phyloP scores from a whole-genome alignment of 225 moss, liverwort and hornwort genomes.

The Bryoerythrophyllum caledonicum region DNA sequence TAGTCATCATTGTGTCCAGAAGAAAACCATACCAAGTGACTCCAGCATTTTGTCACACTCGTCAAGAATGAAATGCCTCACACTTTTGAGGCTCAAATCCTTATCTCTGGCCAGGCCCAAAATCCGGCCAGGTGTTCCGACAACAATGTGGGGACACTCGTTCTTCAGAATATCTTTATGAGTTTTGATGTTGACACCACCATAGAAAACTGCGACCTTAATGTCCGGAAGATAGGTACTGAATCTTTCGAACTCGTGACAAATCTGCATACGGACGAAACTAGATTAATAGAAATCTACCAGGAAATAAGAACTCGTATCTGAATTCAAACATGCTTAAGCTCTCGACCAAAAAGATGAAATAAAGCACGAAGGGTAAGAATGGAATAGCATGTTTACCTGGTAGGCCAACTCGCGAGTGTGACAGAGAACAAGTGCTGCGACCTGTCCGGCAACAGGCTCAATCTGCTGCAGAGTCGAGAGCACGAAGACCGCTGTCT shows the following conservation, averaged over 20 bases:
- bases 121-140: conserved; percentile 91
- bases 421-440: conserved; percentile 89
- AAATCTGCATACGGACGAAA: conserved; percentile 43
- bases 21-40: conserved; percentile 77
- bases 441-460: conserved; percentile 92
- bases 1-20: neutral
- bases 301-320: neutral
- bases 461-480: conserved; percentile 97
- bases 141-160: conserved; percentile 97
- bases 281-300: neutral
- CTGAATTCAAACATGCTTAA: too few species aligned
- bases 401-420: conserved; percentile 94
- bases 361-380: neutral
- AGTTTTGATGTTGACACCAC: conserved; percentile 95
- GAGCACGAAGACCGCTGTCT: conserved; percentile 92
- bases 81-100: conserved; percentile 94
- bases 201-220: conserved; percentile 95
- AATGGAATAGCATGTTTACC: conserved; percentile 26
- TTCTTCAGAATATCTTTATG: conserved; percentile 95
- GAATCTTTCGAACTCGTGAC: conserved; percentile 94
- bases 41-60: conserved; percentile 99
- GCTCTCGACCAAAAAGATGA: neutral
- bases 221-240: conserved; percentile 95
- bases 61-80: conserved; percentile 96
- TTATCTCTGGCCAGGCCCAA: conserved; percentile 91